A percentile compares a stretch with the other conserved stretches of the same genome.
Evolutionary conservation across 1,139 yeast genomes (phyloP).

Genomic region (Spathaspora jeffriesii): DNA sequence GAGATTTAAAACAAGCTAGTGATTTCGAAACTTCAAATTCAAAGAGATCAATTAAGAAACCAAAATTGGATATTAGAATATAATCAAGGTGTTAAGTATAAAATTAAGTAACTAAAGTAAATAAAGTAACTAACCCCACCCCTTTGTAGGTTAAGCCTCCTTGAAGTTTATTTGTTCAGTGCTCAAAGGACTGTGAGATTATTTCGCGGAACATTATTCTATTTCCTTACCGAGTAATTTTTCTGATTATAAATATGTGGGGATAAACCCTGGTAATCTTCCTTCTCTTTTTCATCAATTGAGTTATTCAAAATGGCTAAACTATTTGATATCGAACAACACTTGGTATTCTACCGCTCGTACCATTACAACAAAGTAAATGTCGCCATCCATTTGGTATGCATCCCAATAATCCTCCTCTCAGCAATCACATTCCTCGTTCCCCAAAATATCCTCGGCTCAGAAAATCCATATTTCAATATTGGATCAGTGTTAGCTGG

Average conservation of each 20-base stretch:
- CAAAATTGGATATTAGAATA: conserved; percentile 51
- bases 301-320: conserved; percentile 20
- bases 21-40: conserved; percentile 34
- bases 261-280: background rate
- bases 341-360: conserved; percentile 78
- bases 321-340: conserved; percentile 57
- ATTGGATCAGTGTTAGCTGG: conserved; percentile 33
- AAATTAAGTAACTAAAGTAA: background rate
- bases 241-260: background rate
- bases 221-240: background rate
- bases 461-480: conserved; percentile 36
- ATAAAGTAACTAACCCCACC: too few relatives aligned
- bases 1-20: conserved; percentile 59
- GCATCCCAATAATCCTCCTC: conserved; percentile 76
- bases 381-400: conserved; percentile 73
- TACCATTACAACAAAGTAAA: conserved; percentile 75
- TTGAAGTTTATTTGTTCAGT: background rate
- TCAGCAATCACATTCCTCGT: conserved; percentile 49
- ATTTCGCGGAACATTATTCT: background rate
- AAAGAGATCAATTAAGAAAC: conserved; percentile 53
- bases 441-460: conserved; percentile 16
- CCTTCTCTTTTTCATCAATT: background rate
- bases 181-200: too few relatives aligned
- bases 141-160: background rate
- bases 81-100: conserved; percentile 10